Conservation (phyloP, 352 stramenopile species). For the Phytophthora vignae region DNA sequence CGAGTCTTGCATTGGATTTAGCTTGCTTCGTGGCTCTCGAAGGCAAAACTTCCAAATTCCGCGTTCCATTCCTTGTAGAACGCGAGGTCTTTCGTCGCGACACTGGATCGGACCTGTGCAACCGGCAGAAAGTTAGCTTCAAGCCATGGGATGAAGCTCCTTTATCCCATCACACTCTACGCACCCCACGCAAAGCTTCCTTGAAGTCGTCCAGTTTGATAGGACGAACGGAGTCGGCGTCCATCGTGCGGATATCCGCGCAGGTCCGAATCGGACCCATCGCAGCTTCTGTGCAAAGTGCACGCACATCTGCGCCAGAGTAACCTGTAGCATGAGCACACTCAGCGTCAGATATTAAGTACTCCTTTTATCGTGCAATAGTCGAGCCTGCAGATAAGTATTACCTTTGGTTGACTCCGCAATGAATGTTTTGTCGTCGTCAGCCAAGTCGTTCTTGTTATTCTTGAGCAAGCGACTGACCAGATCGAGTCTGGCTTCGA, state of each 20-base stretch:
- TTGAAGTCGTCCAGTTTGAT: slow-evolving; percentile 97
- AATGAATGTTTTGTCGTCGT: slow-evolving; percentile 91
- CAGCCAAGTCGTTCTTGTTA: slow-evolving; percentile 92
- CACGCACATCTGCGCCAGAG: slow-evolving; percentile 97
- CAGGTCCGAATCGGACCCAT: slow-evolving; percentile 96
- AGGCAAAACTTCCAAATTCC: slow-evolving; percentile 92
- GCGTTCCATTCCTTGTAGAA: slow-evolving; percentile 95
- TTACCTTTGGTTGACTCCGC: slow-evolving; percentile 85
- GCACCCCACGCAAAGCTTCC: slow-evolving; percentile 87
- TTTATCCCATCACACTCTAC: slow-evolving; percentile 7
- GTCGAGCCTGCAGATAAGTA: too few relatives aligned
- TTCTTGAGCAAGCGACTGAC: slow-evolving; percentile 93
- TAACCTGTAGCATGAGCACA: slow-evolving; percentile 80
- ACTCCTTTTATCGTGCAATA: too few relatives aligned
- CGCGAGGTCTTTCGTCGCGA: slow-evolving; percentile 94
- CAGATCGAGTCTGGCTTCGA: slow-evolving; percentile 88
- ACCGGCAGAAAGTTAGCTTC: slow-evolving; percentile 6
- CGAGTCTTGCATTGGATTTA: too few relatives aligned
- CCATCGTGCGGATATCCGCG: slow-evolving; percentile 89
- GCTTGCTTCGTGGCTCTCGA: slow-evolving; percentile 66
- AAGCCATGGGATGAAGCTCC: background rate
- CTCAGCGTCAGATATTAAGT: too few relatives aligned
- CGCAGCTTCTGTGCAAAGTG: slow-evolving; percentile 97
- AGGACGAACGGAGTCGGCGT: slow-evolving; percentile 91
- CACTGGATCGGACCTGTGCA: slow-evolving; percentile 93